Conservation (phyloP, 768 basidiomycete genomes). For the Amanita pallidorosea region DNA sequence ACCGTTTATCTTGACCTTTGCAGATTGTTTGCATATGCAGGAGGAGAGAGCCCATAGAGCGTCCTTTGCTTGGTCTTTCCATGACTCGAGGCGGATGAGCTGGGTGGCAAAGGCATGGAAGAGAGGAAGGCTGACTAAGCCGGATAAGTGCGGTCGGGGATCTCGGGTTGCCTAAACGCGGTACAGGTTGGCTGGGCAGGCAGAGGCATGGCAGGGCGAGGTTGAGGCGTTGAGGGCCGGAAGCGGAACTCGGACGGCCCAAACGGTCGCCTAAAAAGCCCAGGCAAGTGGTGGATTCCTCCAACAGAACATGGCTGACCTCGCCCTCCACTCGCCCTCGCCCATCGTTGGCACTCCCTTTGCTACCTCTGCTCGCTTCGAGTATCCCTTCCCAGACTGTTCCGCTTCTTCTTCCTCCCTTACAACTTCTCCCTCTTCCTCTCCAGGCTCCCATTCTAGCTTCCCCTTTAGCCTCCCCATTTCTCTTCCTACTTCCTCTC, state of each 20-base stretch:
- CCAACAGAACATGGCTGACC: neutral
- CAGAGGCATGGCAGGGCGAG: too few relatives aligned
- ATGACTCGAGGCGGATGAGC: conserved; percentile 38
- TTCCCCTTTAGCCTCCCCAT: conserved; percentile 7
- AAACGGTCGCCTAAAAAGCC: neutral
- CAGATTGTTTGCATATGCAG: conserved; percentile 70
- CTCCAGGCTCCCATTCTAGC: neutral
- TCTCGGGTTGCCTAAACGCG: too few relatives aligned
- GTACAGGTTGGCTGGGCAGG: too few relatives aligned
- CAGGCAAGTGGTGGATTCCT: neutral
- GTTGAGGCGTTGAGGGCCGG: too few relatives aligned
- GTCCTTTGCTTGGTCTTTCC: conserved; percentile 73
- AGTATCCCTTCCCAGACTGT: conserved; percentile 21
- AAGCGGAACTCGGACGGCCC: neutral
- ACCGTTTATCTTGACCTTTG: conserved; percentile 92
- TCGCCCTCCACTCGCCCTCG: conserved; percentile 7
- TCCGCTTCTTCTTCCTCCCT: neutral
- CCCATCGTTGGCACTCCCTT: conserved; percentile 24
- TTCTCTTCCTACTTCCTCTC: conserved; percentile 8
- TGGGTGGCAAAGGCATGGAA: conserved; percentile 21
- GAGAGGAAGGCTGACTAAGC: neutral
- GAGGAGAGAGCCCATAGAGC: conserved; percentile 74
- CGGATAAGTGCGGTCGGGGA: neutral
- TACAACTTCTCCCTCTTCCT: conserved; percentile 6
- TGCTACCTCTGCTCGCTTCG: conserved; percentile 17